Evolutionary conservation across 768 basidiomycete species (phyloP).

Genomic region (Lactarius vividus): DNA sequence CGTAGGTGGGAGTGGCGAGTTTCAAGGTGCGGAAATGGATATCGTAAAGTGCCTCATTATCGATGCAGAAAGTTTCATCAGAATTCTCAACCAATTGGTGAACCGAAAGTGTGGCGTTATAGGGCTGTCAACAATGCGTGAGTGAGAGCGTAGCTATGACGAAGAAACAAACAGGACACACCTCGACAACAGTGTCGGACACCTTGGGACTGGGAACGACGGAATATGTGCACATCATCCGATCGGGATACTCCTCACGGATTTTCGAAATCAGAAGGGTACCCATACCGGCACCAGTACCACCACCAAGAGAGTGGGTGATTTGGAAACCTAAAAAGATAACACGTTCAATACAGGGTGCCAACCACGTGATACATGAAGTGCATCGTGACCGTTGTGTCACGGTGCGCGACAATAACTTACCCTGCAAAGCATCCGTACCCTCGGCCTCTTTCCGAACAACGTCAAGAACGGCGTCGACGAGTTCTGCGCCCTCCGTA

Average conservation of each 20-base stretch:
- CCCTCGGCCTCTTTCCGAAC: constrained; percentile 99
- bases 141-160: background rate
- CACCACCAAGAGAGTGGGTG: constrained; percentile 97
- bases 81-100: constrained; percentile 99
- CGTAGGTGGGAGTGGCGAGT: constrained; percentile 92
- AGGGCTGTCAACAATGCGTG: constrained; percentile 54
- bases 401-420: constrained; percentile 31
- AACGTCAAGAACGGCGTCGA: constrained; percentile 96
- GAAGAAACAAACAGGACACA: constrained; percentile 31
- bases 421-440: constrained; percentile 94
- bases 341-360: constrained; percentile 8
- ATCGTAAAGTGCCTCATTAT: constrained; percentile 98
- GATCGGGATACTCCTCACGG: constrained; percentile 97
- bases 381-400: background rate
- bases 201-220: constrained; percentile 97
- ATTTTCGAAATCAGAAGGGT: constrained; percentile 99
- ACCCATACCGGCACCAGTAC: constrained; percentile 99
- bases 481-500: constrained; percentile 96
- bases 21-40: constrained; percentile 99
- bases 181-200: constrained; percentile 98
- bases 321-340: constrained; percentile 84
- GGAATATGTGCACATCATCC: constrained; percentile 99
- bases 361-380: constrained; percentile 20
- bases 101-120: constrained; percentile 97
- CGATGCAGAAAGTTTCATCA: constrained; percentile 99